These are phyloP conservation scores for Penicillium psychrosexuale DNA, from an alignment of 2,329 filamentous ascomycete species.

Conservation along the genomic window DNA sequence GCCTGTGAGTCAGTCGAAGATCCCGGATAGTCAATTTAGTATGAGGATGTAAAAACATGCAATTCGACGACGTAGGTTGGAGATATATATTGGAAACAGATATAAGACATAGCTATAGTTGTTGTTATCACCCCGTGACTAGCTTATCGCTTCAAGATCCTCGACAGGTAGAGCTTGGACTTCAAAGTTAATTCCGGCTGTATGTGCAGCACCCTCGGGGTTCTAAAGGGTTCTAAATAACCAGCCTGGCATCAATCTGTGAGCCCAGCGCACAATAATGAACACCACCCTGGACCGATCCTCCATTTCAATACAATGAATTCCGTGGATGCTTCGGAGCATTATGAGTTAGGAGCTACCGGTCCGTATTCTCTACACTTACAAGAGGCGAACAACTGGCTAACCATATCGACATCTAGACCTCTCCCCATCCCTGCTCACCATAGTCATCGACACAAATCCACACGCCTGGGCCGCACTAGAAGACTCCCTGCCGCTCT, in stretches of 20 bases:
- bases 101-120: not conserved
- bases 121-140: conserved; percentile 10
- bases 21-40: not conserved
- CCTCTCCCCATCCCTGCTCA: conserved; percentile 73
- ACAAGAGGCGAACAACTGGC: not conserved
- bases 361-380: conserved; percentile 34
- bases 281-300: conserved; percentile 7
- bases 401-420: conserved; percentile 35
- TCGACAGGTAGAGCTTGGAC: not conserved
- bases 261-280: conserved; percentile 15
- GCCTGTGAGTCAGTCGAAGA: not conserved
- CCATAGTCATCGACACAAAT: conserved; percentile 93
- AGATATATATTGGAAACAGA: not conserved
- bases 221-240: not conserved
- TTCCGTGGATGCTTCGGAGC: conserved; percentile 60
- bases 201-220: not conserved
- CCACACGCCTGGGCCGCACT: conserved; percentile 89
- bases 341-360: conserved; percentile 49
- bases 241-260: not conserved
- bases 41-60: not conserved
- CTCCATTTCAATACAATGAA: conserved; percentile 52
- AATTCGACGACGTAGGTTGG: not conserved
- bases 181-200: not conserved
- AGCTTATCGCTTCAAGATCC: conserved; percentile 7
- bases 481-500: conserved; percentile 69